These are phyloP conservation scores for Caloboletus inedulis DNA, from an alignment of 1,284 basidiomycete species.

Conservation along the genomic window DNA sequence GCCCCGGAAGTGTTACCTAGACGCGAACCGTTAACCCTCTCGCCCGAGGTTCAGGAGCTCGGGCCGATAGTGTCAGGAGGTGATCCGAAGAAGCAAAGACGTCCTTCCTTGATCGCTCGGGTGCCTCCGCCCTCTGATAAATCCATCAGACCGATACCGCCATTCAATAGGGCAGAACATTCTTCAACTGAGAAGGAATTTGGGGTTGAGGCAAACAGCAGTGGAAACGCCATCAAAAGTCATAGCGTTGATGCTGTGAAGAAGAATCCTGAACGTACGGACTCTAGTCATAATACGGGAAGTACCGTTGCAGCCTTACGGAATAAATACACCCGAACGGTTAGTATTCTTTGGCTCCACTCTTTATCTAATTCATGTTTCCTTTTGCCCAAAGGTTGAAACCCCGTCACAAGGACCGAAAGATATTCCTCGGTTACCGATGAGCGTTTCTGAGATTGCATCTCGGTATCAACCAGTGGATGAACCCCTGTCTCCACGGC, in stretches of 20 bases:
- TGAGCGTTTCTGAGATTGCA: constrained; percentile 65
- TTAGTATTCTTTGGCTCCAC: constrained; percentile 34
- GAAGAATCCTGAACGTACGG: constrained; percentile 41
- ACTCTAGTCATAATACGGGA: constrained; percentile 50
- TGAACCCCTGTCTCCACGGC: constrained; percentile 36
- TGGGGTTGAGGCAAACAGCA: constrained; percentile 22
- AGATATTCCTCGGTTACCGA: constrained; percentile 57
- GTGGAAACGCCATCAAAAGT: constrained; percentile 21
- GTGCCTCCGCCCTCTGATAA: constrained; percentile 19
- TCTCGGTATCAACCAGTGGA: constrained; percentile 54
- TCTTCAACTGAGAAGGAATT: constrained; percentile 26
- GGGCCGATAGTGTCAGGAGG: neutral
- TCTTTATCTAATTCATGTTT: constrained; percentile 5
- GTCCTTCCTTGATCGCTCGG: constrained; percentile 22
- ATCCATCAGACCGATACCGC: constrained; percentile 14
- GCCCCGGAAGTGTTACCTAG: neutral
- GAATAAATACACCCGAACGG: constrained; percentile 55
- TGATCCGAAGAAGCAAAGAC: constrained; percentile 15
- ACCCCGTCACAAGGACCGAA: constrained; percentile 54
- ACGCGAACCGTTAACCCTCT: neutral
- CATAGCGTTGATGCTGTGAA: constrained; percentile 31
- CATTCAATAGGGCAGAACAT: constrained; percentile 22
- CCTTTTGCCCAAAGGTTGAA: constrained; percentile 39
- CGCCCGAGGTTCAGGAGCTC: neutral
- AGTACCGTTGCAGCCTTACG: constrained; percentile 69